phyloP scores from a whole-genome alignment of 805 yeast genomes.

The Wickerhamiella bombiphila region DNA sequence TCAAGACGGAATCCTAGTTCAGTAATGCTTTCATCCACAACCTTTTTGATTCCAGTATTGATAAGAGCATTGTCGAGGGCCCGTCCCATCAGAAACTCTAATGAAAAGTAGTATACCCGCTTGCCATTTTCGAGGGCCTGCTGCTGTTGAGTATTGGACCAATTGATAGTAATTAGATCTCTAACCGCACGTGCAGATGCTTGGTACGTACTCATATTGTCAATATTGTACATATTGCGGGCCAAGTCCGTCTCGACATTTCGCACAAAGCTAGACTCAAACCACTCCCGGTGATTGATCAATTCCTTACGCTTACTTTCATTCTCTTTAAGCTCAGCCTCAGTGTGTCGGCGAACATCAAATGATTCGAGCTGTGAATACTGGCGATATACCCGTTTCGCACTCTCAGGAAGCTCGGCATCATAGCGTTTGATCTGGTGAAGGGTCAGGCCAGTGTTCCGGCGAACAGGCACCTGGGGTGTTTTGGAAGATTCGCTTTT shows the following conservation, averaged over 20 bases:
- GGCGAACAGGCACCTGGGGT: neutral
- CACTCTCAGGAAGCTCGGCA: constrained; percentile 1
- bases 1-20: constrained; percentile 81
- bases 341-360: neutral
- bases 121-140: constrained; percentile 74
- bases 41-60: constrained; percentile 54
- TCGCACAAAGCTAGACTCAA: constrained; percentile 55
- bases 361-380: neutral
- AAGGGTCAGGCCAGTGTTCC: neutral
- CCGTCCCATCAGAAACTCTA: constrained; percentile 88
- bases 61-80: constrained; percentile 89
- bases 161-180: constrained; percentile 65
- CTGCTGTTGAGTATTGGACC: constrained; percentile 88
- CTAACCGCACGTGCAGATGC: constrained; percentile 69
- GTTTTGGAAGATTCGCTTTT: neutral
- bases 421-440: neutral
- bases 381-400: neutral
- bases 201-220: constrained; percentile 81
- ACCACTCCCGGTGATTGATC: constrained; percentile 36
- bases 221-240: constrained; percentile 85
- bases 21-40: constrained; percentile 39
- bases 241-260: constrained; percentile 88
- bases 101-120: constrained; percentile 70
- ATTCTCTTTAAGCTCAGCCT: neutral
- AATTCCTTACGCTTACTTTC: constrained; percentile 9